phyloP scores from a whole-genome alignment of 83 land plant genomes.

The Picea abies region DNA sequence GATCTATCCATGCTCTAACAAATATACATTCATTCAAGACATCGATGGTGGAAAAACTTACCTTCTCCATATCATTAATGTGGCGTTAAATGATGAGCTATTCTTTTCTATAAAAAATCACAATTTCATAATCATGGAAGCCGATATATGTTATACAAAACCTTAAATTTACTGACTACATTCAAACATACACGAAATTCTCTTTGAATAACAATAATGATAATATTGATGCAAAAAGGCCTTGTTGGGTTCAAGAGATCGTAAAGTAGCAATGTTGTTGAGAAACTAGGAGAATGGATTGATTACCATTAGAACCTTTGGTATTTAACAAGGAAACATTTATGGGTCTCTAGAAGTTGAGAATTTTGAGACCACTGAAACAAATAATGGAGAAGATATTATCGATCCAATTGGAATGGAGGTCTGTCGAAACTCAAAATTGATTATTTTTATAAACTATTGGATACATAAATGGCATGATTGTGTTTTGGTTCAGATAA shows the following conservation, averaged over 20 bases:
- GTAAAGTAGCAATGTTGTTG: background rate
- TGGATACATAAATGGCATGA: too few species aligned
- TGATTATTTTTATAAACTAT: too few species aligned
- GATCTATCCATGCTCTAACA: too few species aligned
- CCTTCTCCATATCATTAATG: too few species aligned
- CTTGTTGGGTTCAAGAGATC: slow-evolving; percentile 5
- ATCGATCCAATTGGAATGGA: slow-evolving; percentile 9
- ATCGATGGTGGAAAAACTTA: too few species aligned
- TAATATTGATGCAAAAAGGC: background rate
- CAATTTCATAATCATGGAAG: too few species aligned
- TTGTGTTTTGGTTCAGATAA: too few species aligned
- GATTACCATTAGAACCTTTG: slow-evolving; percentile 8
- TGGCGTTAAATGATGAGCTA: too few species aligned
- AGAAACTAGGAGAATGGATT: slow-evolving; percentile 14
- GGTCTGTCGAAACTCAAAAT: background rate
- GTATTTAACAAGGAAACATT: background rate
- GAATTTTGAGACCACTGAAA: background rate
- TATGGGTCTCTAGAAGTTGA: slow-evolving; percentile 5
- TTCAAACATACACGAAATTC: background rate
- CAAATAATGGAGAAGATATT: slow-evolving; percentile 7
- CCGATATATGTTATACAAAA: too few species aligned
- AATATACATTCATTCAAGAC: too few species aligned
- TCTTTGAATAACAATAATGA: background rate
- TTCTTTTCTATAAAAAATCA: too few species aligned
- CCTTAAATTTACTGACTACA: background rate